Evolutionary conservation across 352 stramenopile genomes (phyloP), one percentile per base, ranked within the genome.

Genomic region (Vaucheria bursata): DNA sequence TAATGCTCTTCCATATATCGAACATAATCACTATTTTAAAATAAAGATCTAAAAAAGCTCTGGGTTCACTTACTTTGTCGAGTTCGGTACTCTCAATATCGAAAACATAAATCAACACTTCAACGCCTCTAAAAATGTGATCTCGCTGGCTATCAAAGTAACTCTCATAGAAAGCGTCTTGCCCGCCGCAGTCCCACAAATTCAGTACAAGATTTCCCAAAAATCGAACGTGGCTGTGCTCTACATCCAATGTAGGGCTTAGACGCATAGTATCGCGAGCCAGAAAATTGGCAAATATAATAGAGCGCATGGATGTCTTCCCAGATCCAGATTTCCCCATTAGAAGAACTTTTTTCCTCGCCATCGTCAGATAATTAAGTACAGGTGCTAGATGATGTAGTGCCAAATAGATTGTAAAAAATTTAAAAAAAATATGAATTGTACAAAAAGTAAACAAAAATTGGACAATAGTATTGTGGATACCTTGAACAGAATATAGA

Each of bases 251-350:
- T 1, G 96, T 99, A 0, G 95, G 92, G 32, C 90, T 93, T 32
- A 99, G 88, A 31, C 95, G 90, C 87, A 97, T 98, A 29, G 96
- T 99, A 79, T 99, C 95, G 39, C 94, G 91, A 33, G 96, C 94
- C 73, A 98, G 85, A 86, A 98, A 99, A 88, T 99, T 99, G 79
- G 96, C 96, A 85, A 99, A 99, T 84, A 99, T 99, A 79, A 99
- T 99, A 67, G 92, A 97, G 73, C 96, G 87, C 96, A 99, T 99
- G 71, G 95, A 98, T 69, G 95, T 99, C 87, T 99, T 99, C 79
- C 95, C 94, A 25, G 74, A 86, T 50, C 92, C 92, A 53, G 90
- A 97, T 84, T 96, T 97, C 77, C 93, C 93, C 91, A 97, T 97
- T 73, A 97, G 86, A 34, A 97, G 82, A 69, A 97, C 90, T 90